Evolutionary conservation across 257 asterid genomes (phyloP).

Genomic region (Petrea volubilis): DNA sequence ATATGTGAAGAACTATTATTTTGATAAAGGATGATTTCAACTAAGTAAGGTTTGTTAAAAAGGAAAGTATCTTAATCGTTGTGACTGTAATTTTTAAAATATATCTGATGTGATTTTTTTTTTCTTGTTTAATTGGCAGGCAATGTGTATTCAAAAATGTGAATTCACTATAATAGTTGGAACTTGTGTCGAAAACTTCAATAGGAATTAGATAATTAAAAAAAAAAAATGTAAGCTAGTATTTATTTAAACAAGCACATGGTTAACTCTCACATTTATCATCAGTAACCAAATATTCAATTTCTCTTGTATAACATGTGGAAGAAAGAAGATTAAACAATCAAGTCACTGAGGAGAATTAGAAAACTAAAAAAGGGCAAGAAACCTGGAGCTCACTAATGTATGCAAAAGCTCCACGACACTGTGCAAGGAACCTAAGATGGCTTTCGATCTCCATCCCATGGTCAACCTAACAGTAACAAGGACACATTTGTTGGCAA

Average conservation of each 20-base stretch:
- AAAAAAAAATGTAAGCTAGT: not conserved
- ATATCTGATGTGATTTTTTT: not conserved
- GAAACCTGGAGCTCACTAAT: conserved; percentile 74
- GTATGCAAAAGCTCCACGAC: conserved; percentile 83
- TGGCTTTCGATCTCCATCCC: conserved; percentile 60
- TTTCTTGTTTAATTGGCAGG: not conserved
- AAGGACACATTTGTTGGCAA: conserved; percentile 16
- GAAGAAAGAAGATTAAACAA: not conserved
- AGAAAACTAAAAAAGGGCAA: not conserved
- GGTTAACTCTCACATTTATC: not conserved
- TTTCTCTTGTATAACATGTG: not conserved
- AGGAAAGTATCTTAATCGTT: not conserved
- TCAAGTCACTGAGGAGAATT: not conserved
- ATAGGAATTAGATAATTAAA: not conserved
- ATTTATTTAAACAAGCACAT: not conserved
- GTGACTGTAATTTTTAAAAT: not conserved
- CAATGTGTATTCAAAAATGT: not conserved
- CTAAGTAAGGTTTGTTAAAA: not conserved
- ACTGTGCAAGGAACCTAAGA: conserved; percentile 71
- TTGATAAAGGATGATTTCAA: not conserved
- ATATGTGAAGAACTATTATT: not conserved
- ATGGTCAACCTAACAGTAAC: conserved; percentile 66
- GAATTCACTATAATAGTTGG: not conserved
- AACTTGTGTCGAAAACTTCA: not conserved
- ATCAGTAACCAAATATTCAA: not conserved